phyloP scores from a whole-genome alignment of 305 asterid genomes.

The Solanum aculeatissimum region DNA sequence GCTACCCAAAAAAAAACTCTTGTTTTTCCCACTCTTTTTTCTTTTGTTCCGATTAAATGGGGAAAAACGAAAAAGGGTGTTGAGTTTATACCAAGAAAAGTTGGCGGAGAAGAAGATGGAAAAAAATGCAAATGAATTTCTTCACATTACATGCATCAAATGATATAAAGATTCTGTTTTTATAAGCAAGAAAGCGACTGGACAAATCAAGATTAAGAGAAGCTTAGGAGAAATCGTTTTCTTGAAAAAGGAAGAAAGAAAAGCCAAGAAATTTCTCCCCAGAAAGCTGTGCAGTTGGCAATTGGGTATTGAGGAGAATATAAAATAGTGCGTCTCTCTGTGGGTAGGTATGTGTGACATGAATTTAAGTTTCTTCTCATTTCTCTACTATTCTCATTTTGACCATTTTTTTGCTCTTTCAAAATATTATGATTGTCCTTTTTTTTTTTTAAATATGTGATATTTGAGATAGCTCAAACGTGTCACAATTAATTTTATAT shows the following conservation, averaged over 20 bases:
- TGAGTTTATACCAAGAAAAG: constrained; percentile 28
- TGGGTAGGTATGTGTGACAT: constrained; percentile 1
- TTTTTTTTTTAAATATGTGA: too few relatives aligned
- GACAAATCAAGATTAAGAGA: not conserved
- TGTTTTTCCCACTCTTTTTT: not conserved
- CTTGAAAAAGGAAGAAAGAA: not conserved
- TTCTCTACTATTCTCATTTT: not conserved
- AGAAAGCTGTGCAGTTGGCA: not conserved
- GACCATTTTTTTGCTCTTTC: not conserved
- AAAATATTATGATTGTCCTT: too few relatives aligned
- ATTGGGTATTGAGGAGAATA: not conserved
- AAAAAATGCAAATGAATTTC: not conserved
- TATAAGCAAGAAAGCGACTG: not conserved
- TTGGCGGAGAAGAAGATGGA: constrained; percentile 25
- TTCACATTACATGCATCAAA: not conserved
- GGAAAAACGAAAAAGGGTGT: not conserved
- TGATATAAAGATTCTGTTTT: not conserved
- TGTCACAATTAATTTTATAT: too few relatives aligned
- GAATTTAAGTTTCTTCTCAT: not conserved
- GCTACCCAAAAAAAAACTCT: not conserved
- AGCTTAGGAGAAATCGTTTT: not conserved
- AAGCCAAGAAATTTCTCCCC: not conserved
- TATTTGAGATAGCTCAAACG: too few relatives aligned
- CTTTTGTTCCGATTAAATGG: not conserved
- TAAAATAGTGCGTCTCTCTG: not conserved